Conservation (phyloP, 2,329 filamentous ascomycete genomes). For the Hypoxylon sp. region DNA sequence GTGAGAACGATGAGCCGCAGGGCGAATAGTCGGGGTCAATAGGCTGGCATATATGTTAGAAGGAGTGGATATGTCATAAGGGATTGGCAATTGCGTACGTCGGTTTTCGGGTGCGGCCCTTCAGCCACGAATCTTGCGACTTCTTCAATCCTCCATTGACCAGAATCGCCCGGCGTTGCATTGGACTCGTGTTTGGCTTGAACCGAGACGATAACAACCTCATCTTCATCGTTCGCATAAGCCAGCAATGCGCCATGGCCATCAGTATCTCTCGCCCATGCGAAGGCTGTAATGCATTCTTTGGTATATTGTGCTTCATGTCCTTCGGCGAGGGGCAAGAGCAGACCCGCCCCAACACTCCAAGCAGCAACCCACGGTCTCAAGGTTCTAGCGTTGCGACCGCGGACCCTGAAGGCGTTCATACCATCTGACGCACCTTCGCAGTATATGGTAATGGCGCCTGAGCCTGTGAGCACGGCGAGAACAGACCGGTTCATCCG, state of each 20-base stretch:
- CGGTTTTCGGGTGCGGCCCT: conserved; percentile 58
- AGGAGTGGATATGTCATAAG: background rate
- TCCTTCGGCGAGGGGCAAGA: conserved; percentile 59
- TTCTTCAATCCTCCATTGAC: conserved; percentile 64
- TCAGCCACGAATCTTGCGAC: conserved; percentile 61
- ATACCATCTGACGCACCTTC: conserved; percentile 55
- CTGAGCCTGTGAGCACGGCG: conserved; percentile 63
- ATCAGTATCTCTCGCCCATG: conserved; percentile 63
- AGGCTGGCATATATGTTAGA: conserved; percentile 38
- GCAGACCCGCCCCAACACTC: conserved; percentile 66
- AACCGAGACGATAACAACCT: conserved; percentile 65
- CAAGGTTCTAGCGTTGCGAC: conserved; percentile 57
- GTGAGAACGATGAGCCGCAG: conserved; percentile 61
- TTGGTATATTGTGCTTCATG: conserved; percentile 49
- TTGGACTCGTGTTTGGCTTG: conserved; percentile 53
- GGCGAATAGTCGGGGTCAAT: conserved; percentile 64
- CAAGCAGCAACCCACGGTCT: conserved; percentile 66
- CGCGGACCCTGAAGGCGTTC: conserved; percentile 46
- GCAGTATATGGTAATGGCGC: conserved; percentile 64
- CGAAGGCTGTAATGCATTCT: conserved; percentile 62
- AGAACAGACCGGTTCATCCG: conserved; percentile 66
- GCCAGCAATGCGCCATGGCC: conserved; percentile 61
- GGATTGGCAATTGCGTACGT: conserved; percentile 48
- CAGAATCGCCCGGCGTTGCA: conserved; percentile 38
- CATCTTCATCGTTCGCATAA: conserved; percentile 63